phyloP scores from a whole-genome alignment of 257 asterid genomes.

The Nyctanthes arbortristis region DNA sequence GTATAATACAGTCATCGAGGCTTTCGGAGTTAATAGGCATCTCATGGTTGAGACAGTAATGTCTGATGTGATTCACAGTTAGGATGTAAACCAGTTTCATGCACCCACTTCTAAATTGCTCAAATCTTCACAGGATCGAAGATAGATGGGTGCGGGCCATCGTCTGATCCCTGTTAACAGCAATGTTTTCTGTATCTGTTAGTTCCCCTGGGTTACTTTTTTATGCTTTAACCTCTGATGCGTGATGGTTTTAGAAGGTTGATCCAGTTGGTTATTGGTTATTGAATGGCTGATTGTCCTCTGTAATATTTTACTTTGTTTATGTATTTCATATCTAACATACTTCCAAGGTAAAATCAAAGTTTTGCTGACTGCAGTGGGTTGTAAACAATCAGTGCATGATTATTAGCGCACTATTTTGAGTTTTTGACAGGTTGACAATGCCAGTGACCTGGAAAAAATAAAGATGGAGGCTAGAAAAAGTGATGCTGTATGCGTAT shows the following conservation, averaged over 20 bases:
- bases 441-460: conserved; percentile 64
- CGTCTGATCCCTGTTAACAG: too few relatives aligned
- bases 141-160: too few relatives aligned
- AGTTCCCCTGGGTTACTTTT: too few relatives aligned
- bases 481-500: conserved; percentile 69
- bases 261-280: not conserved
- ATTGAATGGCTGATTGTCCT: conserved; percentile 6
- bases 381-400: conserved; percentile 11
- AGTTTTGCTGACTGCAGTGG: not conserved
- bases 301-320: not conserved
- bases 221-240: not conserved
- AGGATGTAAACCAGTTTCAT: too few relatives aligned
- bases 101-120: too few relatives aligned
- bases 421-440: conserved; percentile 88
- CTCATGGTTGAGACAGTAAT: too few relatives aligned
- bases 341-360: conserved; percentile 14
- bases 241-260: not conserved
- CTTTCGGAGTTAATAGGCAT: too few relatives aligned
- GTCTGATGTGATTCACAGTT: too few relatives aligned
- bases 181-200: too few relatives aligned
- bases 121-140: too few relatives aligned
- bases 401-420: conserved; percentile 24
- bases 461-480: conserved; percentile 60
- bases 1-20: too few relatives aligned
- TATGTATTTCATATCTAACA: conserved; percentile 3